Percentiles rank a stretch among this genome's conserved stretches.
Conservation (phyloP, 139 green algal species). For the Dunaliella primolecta region DNA sequence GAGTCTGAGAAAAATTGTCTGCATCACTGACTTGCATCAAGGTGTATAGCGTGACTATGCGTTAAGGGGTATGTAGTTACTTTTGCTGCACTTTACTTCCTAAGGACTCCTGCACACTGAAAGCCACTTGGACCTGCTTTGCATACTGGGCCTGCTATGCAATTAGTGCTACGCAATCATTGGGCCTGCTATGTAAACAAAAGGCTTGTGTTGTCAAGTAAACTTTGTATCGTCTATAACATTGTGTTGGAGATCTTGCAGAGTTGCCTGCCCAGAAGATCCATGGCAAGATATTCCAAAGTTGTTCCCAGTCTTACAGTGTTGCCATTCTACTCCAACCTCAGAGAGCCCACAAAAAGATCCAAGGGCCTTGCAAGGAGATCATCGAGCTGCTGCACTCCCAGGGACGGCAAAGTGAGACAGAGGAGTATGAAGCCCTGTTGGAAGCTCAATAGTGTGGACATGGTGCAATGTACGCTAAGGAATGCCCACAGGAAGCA, state of each 20-base stretch:
- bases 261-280: neutral
- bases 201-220: neutral
- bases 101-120: neutral
- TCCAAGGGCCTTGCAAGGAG: neutral
- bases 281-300: no score
- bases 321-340: neutral
- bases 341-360: neutral
- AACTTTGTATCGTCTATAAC: neutral
- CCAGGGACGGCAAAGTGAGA: no score
- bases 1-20: neutral
- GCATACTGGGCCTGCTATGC: neutral
- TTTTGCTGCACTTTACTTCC: no score
- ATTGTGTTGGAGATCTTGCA: neutral
- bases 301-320: neutral
- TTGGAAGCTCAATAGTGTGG: no score
- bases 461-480: no score
- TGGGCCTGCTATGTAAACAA: neutral
- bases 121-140: neutral
- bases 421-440: no score
- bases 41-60: neutral
- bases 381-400: neutral
- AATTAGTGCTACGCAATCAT: neutral
- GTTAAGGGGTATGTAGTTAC: neutral
- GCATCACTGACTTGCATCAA: neutral
- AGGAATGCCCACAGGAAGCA: no score